phyloP scores from a whole-genome alignment of 352 stramenopile genomes.

The Pythium dissimile region DNA sequence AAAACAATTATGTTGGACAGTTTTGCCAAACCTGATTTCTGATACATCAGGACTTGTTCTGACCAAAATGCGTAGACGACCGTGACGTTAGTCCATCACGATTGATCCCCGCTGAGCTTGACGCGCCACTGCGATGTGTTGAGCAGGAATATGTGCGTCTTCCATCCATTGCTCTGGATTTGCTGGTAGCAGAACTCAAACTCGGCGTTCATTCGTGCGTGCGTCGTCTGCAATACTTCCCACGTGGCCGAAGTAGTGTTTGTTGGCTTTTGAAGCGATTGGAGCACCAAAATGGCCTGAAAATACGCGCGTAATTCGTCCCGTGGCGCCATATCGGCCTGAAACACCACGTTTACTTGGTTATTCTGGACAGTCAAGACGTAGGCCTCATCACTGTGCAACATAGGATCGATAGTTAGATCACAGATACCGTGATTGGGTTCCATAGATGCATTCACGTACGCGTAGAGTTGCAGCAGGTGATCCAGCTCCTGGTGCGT shows the following conservation, averaged over 20 bases:
- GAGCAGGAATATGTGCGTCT: slow-evolving; percentile 70
- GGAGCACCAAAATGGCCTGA: slow-evolving; percentile 54
- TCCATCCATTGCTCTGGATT: slow-evolving; percentile 58
- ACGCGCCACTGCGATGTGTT: slow-evolving; percentile 65
- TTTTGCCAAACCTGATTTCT: no score
- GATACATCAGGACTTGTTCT: no score
- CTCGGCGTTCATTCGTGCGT: slow-evolving; percentile 43
- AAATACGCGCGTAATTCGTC: slow-evolving; percentile 77
- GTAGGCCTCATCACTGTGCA: slow-evolving; percentile 64
- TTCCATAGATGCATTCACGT: slow-evolving; percentile 6
- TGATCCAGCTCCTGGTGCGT: slow-evolving; percentile 39
- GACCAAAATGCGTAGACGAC: background rate
- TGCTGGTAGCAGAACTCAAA: slow-evolving; percentile 67
- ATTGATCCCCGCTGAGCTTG: slow-evolving; percentile 42
- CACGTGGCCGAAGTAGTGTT: slow-evolving; percentile 4
- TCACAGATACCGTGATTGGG: background rate
- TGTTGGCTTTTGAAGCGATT: slow-evolving; percentile 29
- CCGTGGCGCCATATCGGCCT: slow-evolving; percentile 37
- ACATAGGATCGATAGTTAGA: no score
- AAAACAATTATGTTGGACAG: no score
- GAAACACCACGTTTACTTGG: slow-evolving; percentile 52
- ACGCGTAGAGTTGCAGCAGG: slow-evolving; percentile 54
- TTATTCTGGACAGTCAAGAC: slow-evolving; percentile 37
- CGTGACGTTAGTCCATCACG: background rate
- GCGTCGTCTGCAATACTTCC: slow-evolving; percentile 41